Percentiles rank a stretch among this genome's conserved stretches.
phyloP scores from a whole-genome alignment of 75 land plant species.

The Pinus tabuliformis region DNA sequence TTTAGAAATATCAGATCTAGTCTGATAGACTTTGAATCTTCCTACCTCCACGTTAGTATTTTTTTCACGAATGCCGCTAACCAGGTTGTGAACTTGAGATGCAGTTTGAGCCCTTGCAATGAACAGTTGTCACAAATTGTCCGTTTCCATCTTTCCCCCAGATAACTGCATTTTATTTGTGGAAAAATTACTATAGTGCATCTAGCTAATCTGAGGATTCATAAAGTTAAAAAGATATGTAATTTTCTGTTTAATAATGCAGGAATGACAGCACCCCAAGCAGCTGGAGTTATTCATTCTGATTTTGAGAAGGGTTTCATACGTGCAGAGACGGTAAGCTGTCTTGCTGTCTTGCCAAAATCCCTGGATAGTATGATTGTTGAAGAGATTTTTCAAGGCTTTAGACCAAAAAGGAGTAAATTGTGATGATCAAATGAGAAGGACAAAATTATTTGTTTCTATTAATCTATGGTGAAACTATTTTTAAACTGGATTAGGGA shows the following conservation, averaged over 20 bases:
- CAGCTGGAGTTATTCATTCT: slow-evolving; percentile 98
- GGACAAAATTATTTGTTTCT: background rate
- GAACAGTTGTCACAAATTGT: background rate
- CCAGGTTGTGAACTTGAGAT: background rate
- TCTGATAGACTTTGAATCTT: background rate
- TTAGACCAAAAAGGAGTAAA: background rate
- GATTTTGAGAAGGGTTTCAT: slow-evolving; percentile 99
- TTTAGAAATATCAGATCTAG: background rate
- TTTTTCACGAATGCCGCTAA: background rate
- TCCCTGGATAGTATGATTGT: background rate
- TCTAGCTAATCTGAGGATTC: background rate
- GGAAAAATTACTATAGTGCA: background rate
- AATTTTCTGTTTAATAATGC: slow-evolving; percentile 9
- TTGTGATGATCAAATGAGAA: background rate
- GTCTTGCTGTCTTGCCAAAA: background rate
- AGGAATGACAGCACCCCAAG: slow-evolving; percentile 99
- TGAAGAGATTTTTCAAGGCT: background rate
- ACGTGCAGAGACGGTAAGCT: slow-evolving; percentile 94
- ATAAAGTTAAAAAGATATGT: background rate
- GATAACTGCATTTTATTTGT: slow-evolving; percentile 1
- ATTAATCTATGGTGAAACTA: no score
- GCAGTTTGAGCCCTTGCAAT: background rate
- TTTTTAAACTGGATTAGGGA: background rate
- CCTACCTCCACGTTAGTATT: background rate
- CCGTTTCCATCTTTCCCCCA: background rate